Evolutionary conservation across 768 basidiomycete species (phyloP).

Genomic region (Lyophyllum semitale): DNA sequence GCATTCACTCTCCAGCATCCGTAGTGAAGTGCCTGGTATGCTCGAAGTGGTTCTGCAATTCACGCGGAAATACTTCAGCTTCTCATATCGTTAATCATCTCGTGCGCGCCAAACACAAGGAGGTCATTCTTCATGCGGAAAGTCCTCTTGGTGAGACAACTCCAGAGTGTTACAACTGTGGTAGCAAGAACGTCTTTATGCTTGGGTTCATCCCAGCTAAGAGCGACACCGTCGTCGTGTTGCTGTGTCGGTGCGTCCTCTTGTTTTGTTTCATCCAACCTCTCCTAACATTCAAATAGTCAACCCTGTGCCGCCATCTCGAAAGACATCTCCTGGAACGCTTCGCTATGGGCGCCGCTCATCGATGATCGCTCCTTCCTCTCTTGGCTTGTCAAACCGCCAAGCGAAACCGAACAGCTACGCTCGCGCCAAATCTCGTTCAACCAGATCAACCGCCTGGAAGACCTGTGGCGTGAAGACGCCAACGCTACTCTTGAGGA

Average conservation of each 20-base stretch:
- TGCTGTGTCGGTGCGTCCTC: conserved; percentile 84
- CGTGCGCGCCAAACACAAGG: conserved; percentile 98
- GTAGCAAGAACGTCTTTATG: conserved; percentile 99
- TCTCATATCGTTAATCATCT: conserved; percentile 99
- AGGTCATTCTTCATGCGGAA: conserved; percentile 95
- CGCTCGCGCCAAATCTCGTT: conserved; percentile 97
- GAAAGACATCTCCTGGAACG: conserved; percentile 99
- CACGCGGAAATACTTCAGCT: conserved; percentile 94
- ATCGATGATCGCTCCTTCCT: conserved; percentile 98
- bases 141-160: conserved; percentile 95
- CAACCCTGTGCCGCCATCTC: conserved; percentile 98
- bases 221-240: conserved; percentile 96
- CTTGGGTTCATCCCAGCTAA: conserved; percentile 99
- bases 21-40: conserved; percentile 95
- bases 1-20: conserved; percentile 95
- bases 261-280: neutral
- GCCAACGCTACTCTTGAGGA: conserved; percentile 94
- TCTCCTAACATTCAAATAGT: conserved; percentile 38
- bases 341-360: conserved; percentile 95
- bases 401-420: conserved; percentile 93
- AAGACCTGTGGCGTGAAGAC: conserved; percentile 98
- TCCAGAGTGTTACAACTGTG: conserved; percentile 99
- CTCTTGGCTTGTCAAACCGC: conserved; percentile 98
- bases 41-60: conserved; percentile 98
- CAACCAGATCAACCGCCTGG: conserved; percentile 94